phyloP scores from a whole-genome alignment of 2,329 filamentous ascomycete genomes.

The Colletotrichum neosansevieriae region DNA sequence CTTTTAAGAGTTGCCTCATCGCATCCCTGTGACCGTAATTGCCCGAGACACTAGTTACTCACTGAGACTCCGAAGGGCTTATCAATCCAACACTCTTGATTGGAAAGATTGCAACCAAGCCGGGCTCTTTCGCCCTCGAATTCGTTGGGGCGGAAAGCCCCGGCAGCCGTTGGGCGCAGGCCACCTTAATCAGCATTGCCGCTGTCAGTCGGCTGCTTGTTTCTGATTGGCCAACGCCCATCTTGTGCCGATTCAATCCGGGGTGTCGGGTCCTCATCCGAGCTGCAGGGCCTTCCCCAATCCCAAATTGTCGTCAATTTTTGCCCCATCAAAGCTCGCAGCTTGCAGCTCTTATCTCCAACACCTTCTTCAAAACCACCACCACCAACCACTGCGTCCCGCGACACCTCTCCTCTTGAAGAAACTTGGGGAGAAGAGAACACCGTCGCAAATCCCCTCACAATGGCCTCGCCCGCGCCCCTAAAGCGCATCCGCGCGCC shows the following conservation, averaged over 20 bases:
- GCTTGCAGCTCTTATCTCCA: neutral
- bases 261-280: slow-evolving; percentile 18
- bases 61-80: neutral
- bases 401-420: too few relatives aligned
- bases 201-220: neutral
- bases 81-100: slow-evolving; percentile 28
- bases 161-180: slow-evolving; percentile 23
- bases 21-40: neutral
- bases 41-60: neutral
- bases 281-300: slow-evolving; percentile 36
- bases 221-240: slow-evolving; percentile 16
- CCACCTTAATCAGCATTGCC: slow-evolving; percentile 30
- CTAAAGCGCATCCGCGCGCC: slow-evolving; percentile 58
- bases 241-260: slow-evolving; percentile 41
- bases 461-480: slow-evolving; percentile 56
- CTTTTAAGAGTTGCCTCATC: neutral
- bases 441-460: neutral
- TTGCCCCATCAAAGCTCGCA: slow-evolving; percentile 29
- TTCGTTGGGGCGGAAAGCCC: slow-evolving; percentile 38
- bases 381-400: neutral
- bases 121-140: neutral
- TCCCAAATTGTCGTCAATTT: slow-evolving; percentile 26
- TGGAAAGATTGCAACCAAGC: slow-evolving; percentile 12
- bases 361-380: neutral
- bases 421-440: too few relatives aligned